Evolutionary conservation across 2,329 filamentous ascomycete species (phyloP), one percentile per base, ranked within the genome.

Genomic region (Hypoxylon sp.): DNA sequence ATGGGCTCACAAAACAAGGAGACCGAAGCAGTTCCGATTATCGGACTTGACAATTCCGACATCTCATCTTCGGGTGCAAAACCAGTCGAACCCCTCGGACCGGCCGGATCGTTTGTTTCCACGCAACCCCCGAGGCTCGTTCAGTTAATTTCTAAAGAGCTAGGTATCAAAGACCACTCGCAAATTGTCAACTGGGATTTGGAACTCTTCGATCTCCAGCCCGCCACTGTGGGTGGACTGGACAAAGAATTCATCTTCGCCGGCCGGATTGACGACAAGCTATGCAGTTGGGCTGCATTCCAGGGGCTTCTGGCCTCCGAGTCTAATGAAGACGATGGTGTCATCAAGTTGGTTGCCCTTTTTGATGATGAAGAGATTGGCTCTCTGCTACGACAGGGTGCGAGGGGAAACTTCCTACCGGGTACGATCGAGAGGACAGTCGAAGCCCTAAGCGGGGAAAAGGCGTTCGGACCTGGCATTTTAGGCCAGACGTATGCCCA

Each of bases 291-390:
- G 86, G 85, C 91, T 5, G 93, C 94, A 5, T 80, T 97, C 42
- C 86, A 92, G 71, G 92, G 85, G 3, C 84, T 99, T 0, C 78
- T 97, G 19, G 84, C 87, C 38, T 84, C 87, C 12, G 76, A 82
- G 8, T 74, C 79, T 27, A 77, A 71, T 60, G 75, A 80, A 1
- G 69, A 76, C 7, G 81, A 87, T 53, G 81, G 86, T n/a, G 82
- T 87, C 44, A 85, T 97, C 72, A 95, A 95, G 73, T 79, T 97
- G 46, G 90, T 94, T 25, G 91, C 88, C n/a, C 86, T 97, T 63
- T 97, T 97, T 67, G 94, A 97, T 68, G 89, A 97, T 65, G 94
- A 99, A 72, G 94, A 99, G 72, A 96, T 99, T 55, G 94, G 94
- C 54, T 95, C 89, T 17, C 79, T 91, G 6, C 83, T 97, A 40